Evolutionary conservation across 2,329 filamentous ascomycete genomes (phyloP), one percentile per base, ranked within the genome.

Genomic region (Talaromyces sp.): DNA sequence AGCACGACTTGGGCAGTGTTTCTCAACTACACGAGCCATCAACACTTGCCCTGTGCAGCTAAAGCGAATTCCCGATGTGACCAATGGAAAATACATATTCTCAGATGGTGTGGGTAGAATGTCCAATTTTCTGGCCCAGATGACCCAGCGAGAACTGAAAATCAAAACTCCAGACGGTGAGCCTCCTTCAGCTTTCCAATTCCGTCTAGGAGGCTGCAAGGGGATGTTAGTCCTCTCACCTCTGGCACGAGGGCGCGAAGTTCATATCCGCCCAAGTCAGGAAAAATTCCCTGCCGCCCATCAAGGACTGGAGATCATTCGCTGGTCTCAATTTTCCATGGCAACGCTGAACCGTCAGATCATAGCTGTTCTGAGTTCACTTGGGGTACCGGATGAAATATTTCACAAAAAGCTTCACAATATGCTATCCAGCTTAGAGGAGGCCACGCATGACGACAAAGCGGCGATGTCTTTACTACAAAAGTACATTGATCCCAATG

Each of bases 41-140:
- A 81, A 80, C 29, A 82, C 86, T 17, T 84, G 87, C 24, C 82
- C 81, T 0, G 84, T 88, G 7, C 79, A 81, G 1, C 72, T 84
- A 27, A 79, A 84, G 13, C 78, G 80, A 5, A 84, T 93, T 32
- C 74, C 81, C 0, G 95, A 98, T 65, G 83, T 98, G 21, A 79
- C 86, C 61, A 81, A 82, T 2, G 86, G 89, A 53, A 84, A 80
- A 0, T 87, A 85, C 69, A 89, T 80, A 62, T 99, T 98, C 71
- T 95, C 90, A 0, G 95, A 99, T 69, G 95, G 95, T 0, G 90
- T 98, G 3, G 95, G 95, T 1, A 96, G 91, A 70, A 91, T 99
- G n/a, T 97, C 93, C 0, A 77, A 75, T 0, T 87, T 90, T 62
- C 78, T 96, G 24, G 90, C 92, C 0, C 79, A 86, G 29, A 84